phyloP scores from a whole-genome alignment of 306 rosid genomes.

The Alnus glutinosa region DNA sequence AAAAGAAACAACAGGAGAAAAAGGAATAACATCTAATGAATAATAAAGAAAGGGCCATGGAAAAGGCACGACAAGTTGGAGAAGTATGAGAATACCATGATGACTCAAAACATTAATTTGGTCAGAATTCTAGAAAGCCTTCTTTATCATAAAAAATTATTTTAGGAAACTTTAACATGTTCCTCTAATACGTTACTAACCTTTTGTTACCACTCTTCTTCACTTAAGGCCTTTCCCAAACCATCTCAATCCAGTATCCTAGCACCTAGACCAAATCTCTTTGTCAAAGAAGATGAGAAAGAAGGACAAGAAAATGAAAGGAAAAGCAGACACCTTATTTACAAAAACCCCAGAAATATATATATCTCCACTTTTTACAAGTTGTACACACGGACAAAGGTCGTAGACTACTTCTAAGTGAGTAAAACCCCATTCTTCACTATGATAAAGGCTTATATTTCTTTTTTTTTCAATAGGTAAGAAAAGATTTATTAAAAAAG shows the following conservation, averaged over 20 bases:
- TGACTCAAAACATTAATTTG: not conserved
- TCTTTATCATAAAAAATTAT: not conserved
- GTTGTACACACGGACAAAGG: not conserved
- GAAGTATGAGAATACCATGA: not conserved
- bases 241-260: not conserved
- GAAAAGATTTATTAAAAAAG: too few species aligned
- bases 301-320: not conserved
- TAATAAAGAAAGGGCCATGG: not conserved
- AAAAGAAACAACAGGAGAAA: not conserved
- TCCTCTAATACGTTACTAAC: not conserved
- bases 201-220: not conserved
- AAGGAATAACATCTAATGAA: not conserved
- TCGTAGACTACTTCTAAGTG: not conserved
- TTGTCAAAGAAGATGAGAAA: not conserved
- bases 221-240: not conserved
- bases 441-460: not conserved
- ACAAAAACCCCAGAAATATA: not conserved
- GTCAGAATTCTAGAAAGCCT: not conserved
- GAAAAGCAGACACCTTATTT: not conserved
- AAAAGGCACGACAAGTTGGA: not conserved
- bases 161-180: not conserved
- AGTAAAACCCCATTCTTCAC: not conserved
- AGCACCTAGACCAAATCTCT: too few species aligned
- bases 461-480: too few species aligned
- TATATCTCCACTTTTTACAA: too few species aligned